Conservation (phyloP, 2,329 filamentous ascomycete species). For the Westerdykella ornata region DNA sequence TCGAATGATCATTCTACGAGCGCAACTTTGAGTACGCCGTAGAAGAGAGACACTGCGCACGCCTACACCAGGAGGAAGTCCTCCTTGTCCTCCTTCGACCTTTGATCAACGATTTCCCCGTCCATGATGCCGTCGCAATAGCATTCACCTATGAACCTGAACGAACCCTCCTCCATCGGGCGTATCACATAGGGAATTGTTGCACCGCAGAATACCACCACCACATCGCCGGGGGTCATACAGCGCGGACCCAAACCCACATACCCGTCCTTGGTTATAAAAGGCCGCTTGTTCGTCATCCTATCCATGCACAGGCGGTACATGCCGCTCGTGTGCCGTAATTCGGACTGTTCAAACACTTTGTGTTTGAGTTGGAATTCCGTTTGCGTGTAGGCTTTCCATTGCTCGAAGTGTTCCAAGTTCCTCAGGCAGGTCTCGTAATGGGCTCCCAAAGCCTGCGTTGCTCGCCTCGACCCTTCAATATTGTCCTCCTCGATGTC, state of each 20-base stretch:
- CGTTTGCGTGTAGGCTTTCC: slow-evolving; percentile 1
- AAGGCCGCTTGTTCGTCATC: slow-evolving; percentile 9
- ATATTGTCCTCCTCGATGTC: slow-evolving; percentile 6
- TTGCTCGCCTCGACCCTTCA: slow-evolving; percentile 1
- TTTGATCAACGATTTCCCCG: slow-evolving; percentile 8
- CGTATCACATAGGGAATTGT: slow-evolving; percentile 8
- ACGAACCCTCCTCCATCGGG: not conserved
- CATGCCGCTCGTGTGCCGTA: not conserved
- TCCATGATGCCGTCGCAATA: slow-evolving; percentile 12
- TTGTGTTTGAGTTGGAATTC: not conserved
- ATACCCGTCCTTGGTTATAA: slow-evolving; percentile 6
- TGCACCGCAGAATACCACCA: slow-evolving; percentile 8
- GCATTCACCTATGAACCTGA: slow-evolving; percentile 7
- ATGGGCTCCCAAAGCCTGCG: not conserved
- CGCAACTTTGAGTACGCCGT: too few relatives aligned
- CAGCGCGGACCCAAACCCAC: slow-evolving; percentile 7
- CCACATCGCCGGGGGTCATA: slow-evolving; percentile 3
- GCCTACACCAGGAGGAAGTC: not conserved
- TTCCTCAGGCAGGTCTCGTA: not conserved
- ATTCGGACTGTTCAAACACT: slow-evolving; percentile 1
- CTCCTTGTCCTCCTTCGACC: not conserved
- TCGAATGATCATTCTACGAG: too few relatives aligned
- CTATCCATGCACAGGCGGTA: slow-evolving; percentile 2
- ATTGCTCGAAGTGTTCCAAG: not conserved
- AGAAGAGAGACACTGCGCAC: too few relatives aligned